These are phyloP conservation scores for Dysphania ambrosioides DNA, from an alignment of 148 eudicot genomes.

Conservation along the genomic window DNA sequence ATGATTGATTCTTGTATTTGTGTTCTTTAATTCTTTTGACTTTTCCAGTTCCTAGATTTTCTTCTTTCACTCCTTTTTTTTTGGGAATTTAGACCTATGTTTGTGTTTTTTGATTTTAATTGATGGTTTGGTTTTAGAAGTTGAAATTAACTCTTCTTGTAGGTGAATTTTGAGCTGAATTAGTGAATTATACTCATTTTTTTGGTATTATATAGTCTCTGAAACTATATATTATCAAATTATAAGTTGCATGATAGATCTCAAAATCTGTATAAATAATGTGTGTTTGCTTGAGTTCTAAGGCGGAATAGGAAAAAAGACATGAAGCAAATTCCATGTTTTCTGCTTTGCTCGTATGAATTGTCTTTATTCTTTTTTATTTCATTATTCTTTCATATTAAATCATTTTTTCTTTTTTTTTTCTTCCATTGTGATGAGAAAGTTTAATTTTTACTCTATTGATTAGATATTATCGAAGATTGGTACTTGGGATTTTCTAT, in stretches of 20 bases:
- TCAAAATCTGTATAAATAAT: neutral
- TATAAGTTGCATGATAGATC: neutral
- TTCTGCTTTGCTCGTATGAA: conserved; percentile 11
- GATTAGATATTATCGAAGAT: neutral
- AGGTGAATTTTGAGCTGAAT: no score
- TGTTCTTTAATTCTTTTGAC: neutral
- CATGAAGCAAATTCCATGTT: conserved; percentile 15
- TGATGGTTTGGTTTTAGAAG: no score
- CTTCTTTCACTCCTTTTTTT: neutral
- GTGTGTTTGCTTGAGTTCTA: conserved; percentile 20
- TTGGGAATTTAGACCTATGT: neutral
- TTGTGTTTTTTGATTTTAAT: neutral
- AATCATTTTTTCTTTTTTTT: neutral
- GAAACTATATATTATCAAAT: neutral
- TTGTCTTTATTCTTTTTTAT: conserved; percentile 6
- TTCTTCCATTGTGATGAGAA: neutral
- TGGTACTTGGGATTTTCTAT: no score
- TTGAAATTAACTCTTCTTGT: no score
- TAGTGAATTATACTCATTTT: no score
- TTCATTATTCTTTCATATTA: neutral
- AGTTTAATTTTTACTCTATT: neutral
- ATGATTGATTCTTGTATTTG: neutral
- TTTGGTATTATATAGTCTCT: neutral
- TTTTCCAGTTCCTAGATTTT: neutral
- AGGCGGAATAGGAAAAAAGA: conserved; percentile 17